A percentile compares a stretch with the other conserved stretches of the same genome.
phyloP scores from a whole-genome alignment of 257 asterid species.

The Mentha longifolia region DNA sequence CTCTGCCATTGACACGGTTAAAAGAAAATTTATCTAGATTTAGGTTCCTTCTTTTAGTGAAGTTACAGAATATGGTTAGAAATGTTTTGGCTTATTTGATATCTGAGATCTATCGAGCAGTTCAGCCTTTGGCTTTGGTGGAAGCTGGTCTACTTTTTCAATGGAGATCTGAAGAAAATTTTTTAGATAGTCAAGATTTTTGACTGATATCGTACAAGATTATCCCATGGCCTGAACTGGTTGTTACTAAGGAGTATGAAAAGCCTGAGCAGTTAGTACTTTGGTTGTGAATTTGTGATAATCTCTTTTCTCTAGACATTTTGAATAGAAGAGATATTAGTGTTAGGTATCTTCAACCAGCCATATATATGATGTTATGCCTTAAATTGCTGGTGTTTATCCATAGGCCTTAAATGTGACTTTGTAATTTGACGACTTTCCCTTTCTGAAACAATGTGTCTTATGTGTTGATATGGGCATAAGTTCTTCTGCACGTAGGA shows the following conservation, averaged over 20 bases:
- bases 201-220: conserved; percentile 11
- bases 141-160: not conserved
- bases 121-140: not conserved
- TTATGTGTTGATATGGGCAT: conserved; percentile 1
- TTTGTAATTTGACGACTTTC: not conserved
- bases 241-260: not conserved
- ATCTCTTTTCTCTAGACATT: not conserved
- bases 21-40: not conserved
- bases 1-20: conserved; percentile 15
- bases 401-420: not conserved
- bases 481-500: not conserved
- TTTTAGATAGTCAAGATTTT: not conserved
- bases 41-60: conserved; percentile 1
- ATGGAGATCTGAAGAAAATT: not conserved
- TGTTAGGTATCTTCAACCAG: not conserved
- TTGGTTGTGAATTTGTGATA: not conserved
- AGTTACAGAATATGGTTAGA: conserved; percentile 3
- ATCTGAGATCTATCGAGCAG: conserved; percentile 2
- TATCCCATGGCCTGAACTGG: not conserved
- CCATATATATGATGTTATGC: conserved; percentile 12
- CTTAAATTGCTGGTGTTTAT: not conserved
- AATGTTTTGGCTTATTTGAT: not conserved
- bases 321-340: conserved; percentile 6
- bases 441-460: not conserved
- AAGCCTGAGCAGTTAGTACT: not conserved